Percentiles rank a stretch among this genome's conserved stretches.
phyloP scores from a whole-genome alignment of 2,329 filamentous ascomycete species.

The Talaromyces marneffei region DNA sequence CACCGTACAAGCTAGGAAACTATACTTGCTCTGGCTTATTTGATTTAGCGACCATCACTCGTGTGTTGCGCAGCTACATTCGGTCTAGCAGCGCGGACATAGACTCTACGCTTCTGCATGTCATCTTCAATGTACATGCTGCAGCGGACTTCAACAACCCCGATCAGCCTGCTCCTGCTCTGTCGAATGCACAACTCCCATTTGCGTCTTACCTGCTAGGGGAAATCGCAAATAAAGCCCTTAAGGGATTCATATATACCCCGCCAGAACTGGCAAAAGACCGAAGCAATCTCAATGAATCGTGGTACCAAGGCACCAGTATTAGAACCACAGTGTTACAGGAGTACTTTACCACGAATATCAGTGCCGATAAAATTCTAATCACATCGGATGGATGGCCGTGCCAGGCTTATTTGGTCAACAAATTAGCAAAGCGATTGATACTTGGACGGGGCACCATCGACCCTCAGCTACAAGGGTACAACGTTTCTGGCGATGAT shows the following conservation, averaged over 20 bases:
- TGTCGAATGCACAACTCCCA: conserved; percentile 43
- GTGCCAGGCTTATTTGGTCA: conserved; percentile 53
- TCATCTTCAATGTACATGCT: conserved; percentile 57
- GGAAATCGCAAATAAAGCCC: conserved; percentile 42
- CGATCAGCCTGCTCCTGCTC: conserved; percentile 35
- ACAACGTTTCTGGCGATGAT: conserved; percentile 50
- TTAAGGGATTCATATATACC: conserved; percentile 51
- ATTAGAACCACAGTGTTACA: conserved; percentile 40
- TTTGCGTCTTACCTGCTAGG: conserved; percentile 41
- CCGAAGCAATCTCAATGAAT: conserved; percentile 51
- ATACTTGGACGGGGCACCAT: conserved; percentile 52
- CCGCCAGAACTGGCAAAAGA: conserved; percentile 46
- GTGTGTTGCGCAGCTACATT: conserved; percentile 51
- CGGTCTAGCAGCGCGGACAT: conserved; percentile 49
- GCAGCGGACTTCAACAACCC: conserved; percentile 43
- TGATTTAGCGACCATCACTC: conserved; percentile 46
- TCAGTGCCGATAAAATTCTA: conserved; percentile 29
- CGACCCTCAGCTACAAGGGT: conserved; percentile 52
- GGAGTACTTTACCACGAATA: conserved; percentile 48
- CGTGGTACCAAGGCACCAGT: conserved; percentile 49
- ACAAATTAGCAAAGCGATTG: conserved; percentile 49
- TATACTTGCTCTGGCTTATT: conserved; percentile 52
- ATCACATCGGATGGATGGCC: conserved; percentile 60
- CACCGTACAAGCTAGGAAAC: conserved; percentile 46
- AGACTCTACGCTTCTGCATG: conserved; percentile 48